Evolutionary conservation across 2,329 filamentous ascomycete species (phyloP).

Genomic region (Ophiostoma sp.): DNA sequence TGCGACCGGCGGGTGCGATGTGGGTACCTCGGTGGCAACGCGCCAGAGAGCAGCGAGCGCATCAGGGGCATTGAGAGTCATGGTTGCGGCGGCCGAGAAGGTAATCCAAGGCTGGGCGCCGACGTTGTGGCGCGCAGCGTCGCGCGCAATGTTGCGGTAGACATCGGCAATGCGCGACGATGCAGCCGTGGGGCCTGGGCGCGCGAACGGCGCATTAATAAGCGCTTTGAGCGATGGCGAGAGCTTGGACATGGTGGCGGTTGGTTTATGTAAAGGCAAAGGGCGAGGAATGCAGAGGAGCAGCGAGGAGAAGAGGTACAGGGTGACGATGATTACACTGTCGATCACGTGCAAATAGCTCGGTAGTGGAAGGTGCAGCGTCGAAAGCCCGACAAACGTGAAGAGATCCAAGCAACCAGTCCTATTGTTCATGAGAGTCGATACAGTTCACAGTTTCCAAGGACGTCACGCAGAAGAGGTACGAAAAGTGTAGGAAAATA

Average conservation of each 20-base stretch:
- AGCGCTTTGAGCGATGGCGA: constrained; percentile 65
- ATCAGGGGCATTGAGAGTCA: constrained; percentile 81
- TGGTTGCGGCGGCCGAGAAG: constrained; percentile 68
- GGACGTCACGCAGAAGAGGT: not conserved
- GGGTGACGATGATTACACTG: not conserved
- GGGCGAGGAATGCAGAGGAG: not conserved
- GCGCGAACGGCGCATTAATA: constrained; percentile 63
- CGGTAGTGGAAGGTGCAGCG: not conserved
- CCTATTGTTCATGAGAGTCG: constrained; percentile 5
- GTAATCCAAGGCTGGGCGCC: constrained; percentile 61
- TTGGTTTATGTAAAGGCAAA: not conserved
- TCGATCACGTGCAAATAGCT: constrained; percentile 8
- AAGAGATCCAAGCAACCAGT: not conserved
- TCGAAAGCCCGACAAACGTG: not conserved
- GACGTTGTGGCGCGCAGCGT: constrained; percentile 57
- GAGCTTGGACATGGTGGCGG: constrained; percentile 61
- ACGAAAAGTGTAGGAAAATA: not conserved
- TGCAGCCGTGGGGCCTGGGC: constrained; percentile 59
- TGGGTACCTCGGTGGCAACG: constrained; percentile 37
- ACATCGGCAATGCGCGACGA: constrained; percentile 58
- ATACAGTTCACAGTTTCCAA: not conserved
- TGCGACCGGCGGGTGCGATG: constrained; percentile 33
- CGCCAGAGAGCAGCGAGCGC: constrained; percentile 61
- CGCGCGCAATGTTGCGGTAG: constrained; percentile 57
- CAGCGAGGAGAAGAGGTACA: not conserved